These are phyloP conservation scores for Acer campestre DNA, from an alignment of 345 rosid genomes.

Conservation along the genomic window DNA sequence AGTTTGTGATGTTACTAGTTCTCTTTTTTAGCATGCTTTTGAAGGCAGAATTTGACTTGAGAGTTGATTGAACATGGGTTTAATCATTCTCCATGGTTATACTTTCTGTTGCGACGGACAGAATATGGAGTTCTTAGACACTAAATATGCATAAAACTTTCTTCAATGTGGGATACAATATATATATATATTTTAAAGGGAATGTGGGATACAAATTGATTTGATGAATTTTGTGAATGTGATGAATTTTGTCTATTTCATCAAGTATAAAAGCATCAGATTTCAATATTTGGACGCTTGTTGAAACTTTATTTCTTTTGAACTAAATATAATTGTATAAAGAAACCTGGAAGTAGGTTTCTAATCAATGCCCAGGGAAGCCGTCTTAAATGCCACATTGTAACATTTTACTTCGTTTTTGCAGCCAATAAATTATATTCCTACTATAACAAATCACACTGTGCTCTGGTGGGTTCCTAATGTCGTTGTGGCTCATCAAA, in stretches of 20 bases:
- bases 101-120: not conserved
- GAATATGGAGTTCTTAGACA: not conserved
- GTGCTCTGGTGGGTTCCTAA: conserved; percentile 99
- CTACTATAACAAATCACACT: conserved; percentile 93
- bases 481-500: conserved; percentile 94
- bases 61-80: not conserved
- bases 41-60: not conserved
- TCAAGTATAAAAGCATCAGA: not conserved
- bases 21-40: not conserved
- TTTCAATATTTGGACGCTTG: not conserved
- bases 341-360: not conserved
- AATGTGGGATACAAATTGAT: not conserved
- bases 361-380: not conserved
- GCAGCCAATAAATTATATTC: conserved; percentile 72
- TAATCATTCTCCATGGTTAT: not conserved
- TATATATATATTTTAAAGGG: too few relatives aligned
- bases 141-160: not conserved
- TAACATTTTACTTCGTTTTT: conserved; percentile 29
- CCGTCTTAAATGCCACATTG: not conserved
- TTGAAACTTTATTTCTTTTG: not conserved
- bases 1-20: not conserved
- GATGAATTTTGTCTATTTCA: not conserved
- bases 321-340: not conserved
- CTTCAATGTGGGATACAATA: not conserved
- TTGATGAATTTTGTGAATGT: not conserved